Evolutionary conservation across 73 alveolate genomes (phyloP), one percentile per base, ranked within the genome.

Genomic region (Symbiodinium pilosum): DNA sequence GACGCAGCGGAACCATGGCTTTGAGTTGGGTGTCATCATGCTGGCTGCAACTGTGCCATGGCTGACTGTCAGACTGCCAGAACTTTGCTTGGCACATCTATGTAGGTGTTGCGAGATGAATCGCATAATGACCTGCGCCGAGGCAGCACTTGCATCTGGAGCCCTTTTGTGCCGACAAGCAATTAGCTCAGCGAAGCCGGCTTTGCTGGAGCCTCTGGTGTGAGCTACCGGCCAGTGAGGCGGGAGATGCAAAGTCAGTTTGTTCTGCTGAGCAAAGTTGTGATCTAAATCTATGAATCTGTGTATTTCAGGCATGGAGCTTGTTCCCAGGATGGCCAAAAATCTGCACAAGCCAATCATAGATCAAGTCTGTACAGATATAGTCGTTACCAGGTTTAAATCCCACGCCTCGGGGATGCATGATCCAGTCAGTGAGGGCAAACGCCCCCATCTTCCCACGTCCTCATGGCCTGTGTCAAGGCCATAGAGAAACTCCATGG

Each of bases 181-280:
- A 26, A 20, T 64, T 34, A 20, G 30, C 38, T 38, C 81, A 30
- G 30, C 1, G 81, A 32, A n/a, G 20, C 81, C 81, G 30, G 81
- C 81, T 64, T 64, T 64, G 81, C 39, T 64, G 81, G 81, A 64
- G 81, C 81, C 81, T 9, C 30, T 64, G 81, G 81, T 64, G 38
- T 64, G 81, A 64, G 26, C 21, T 47, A 14, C 59, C 59, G 59
- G 59, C 59, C 59, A 47, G n/a, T n/a, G n/a, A n/a, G n/a, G n/a
- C n/a, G n/a, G n/a, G n/a, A n/a, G n/a, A n/a, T n/a, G n/a, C n/a
- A n/a, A n/a, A n/a, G n/a, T n/a, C n/a, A n/a, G n/a, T n/a, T n/a
- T n/a, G n/a, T n/a, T n/a, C n/a, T n/a, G n/a, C n/a, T n/a, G n/a
- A n/a, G n/a, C n/a, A n/a, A n/a, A n/a, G n/a, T n/a, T n/a, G n/a